Percentiles rank a stretch among this genome's conserved stretches.
phyloP scores from a whole-genome alignment of 805 yeast species.

The Suhomyces vadensis region DNA sequence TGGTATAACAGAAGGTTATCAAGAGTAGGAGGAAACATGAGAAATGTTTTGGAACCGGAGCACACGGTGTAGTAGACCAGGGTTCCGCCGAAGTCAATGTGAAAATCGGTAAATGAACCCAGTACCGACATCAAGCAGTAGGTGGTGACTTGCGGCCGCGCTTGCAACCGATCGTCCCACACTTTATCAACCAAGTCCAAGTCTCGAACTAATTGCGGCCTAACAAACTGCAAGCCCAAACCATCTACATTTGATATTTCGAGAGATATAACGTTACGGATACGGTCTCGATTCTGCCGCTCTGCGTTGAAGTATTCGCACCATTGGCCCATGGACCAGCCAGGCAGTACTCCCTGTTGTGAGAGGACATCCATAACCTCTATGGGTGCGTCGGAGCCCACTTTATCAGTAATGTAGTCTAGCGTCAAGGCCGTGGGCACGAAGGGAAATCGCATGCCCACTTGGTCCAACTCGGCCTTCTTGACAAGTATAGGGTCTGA shows the following conservation, averaged over 20 bases:
- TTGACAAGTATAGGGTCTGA: constrained; percentile 50
- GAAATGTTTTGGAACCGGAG: constrained; percentile 70
- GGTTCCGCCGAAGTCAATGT: constrained; percentile 89
- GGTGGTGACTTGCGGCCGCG: constrained; percentile 63
- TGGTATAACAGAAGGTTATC: constrained; percentile 61
- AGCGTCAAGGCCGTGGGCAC: constrained; percentile 46
- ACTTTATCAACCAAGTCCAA: constrained; percentile 69
- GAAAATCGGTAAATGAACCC: constrained; percentile 85
- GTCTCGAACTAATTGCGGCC: constrained; percentile 67
- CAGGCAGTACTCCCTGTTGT: constrained; percentile 61
- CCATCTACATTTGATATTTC: constrained; percentile 64
- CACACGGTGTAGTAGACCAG: constrained; percentile 85
- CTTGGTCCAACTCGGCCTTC: constrained; percentile 21
- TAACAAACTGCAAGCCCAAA: constrained; percentile 47
- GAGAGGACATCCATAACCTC: constrained; percentile 91
- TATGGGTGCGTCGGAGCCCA: constrained; percentile 64
- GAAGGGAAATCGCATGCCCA: constrained; percentile 58
- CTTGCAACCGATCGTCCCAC: constrained; percentile 47
- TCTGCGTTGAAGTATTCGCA: constrained; percentile 60
- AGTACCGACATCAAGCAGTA: constrained; percentile 85
- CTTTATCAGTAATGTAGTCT: constrained; percentile 51
- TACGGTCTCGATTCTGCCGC: constrained; percentile 54
- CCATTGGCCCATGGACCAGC: constrained; percentile 77
- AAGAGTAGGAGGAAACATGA: constrained; percentile 77
- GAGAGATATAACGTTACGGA: constrained; percentile 77